A percentile compares a stretch with the other conserved stretches of the same genome.
Conservation (phyloP, 2,329 filamentous ascomycete genomes). For the Capronia coronata region DNA sequence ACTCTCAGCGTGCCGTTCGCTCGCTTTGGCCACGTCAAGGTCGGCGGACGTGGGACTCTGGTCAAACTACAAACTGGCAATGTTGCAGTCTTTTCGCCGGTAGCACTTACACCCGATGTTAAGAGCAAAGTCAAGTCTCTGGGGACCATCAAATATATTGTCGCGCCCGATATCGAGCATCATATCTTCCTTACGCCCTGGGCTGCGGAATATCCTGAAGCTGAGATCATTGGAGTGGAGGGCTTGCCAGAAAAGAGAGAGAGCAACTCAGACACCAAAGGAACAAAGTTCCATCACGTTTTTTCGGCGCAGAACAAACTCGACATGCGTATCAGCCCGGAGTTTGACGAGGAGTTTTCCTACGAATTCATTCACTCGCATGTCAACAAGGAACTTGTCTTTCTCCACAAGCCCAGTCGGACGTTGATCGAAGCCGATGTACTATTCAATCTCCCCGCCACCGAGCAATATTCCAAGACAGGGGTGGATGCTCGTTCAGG, state of each 20-base stretch:
- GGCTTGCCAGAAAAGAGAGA: slow-evolving; percentile 77
- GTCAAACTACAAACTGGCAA: slow-evolving; percentile 70
- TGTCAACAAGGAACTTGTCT: slow-evolving; percentile 79
- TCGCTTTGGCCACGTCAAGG: slow-evolving; percentile 69
- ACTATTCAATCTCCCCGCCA: slow-evolving; percentile 82
- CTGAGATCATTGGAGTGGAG: slow-evolving; percentile 74
- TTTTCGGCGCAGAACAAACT: slow-evolving; percentile 53
- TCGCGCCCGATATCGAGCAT: slow-evolving; percentile 85
- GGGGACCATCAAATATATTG: slow-evolving; percentile 71
- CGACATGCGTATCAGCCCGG: slow-evolving; percentile 54
- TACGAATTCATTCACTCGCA: slow-evolving; percentile 76
- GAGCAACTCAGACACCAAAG: slow-evolving; percentile 49
- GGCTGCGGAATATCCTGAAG: slow-evolving; percentile 69
- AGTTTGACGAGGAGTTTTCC: slow-evolving; percentile 83
- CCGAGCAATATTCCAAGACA: slow-evolving; percentile 69
- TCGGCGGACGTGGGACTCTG: slow-evolving; percentile 82
- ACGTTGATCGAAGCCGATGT: slow-evolving; percentile 85
- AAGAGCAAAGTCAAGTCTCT: slow-evolving; percentile 54
- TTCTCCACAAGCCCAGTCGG: slow-evolving; percentile 70
- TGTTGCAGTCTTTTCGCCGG: slow-evolving; percentile 86
- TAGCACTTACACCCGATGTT: slow-evolving; percentile 71
- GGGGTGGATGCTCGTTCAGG: slow-evolving; percentile 48
- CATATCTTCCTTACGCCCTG: slow-evolving; percentile 89
- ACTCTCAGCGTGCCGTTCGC: slow-evolving; percentile 79
- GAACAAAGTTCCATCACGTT: slow-evolving; percentile 60